phyloP scores from a whole-genome alignment of 495 filamentous ascomycete species.

The Aspergillus kassunensis region DNA sequence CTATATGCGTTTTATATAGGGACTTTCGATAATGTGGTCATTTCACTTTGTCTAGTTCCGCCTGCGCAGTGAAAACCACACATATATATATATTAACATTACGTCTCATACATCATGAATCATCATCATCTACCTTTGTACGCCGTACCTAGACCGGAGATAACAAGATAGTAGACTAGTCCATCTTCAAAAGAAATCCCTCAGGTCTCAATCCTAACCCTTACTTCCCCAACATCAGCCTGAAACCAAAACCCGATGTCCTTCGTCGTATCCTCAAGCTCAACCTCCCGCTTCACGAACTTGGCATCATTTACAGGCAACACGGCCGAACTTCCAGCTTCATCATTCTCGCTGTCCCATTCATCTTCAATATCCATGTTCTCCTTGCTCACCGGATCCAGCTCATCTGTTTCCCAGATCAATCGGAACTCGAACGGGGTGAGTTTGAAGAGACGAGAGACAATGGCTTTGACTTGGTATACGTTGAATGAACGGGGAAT shows the following conservation, averaged over 20 bases:
- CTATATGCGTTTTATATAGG: too few species aligned
- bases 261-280: conserved; percentile 75
- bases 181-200: too few species aligned
- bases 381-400: conserved; percentile 62
- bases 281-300: conserved; percentile 71
- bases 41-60: too few species aligned
- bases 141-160: too few species aligned
- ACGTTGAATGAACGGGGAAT: conserved; percentile 73
- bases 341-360: conserved; percentile 56
- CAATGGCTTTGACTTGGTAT: conserved; percentile 77
- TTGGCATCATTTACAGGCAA: conserved; percentile 18
- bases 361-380: conserved; percentile 58
- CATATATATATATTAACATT: background rate
- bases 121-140: background rate
- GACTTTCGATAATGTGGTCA: too few species aligned
- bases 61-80: too few species aligned
- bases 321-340: conserved; percentile 21
- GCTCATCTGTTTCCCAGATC: conserved; percentile 79
- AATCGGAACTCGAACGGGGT: conserved; percentile 60
- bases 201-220: conserved; percentile 66
- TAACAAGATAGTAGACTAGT: too few species aligned
- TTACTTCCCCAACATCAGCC: conserved; percentile 53
- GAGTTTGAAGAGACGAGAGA: conserved; percentile 64
- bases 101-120: background rate
- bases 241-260: conserved; percentile 82